Conservation (phyloP, 1,139 yeast species). For the Sugiyamaella novakii region DNA sequence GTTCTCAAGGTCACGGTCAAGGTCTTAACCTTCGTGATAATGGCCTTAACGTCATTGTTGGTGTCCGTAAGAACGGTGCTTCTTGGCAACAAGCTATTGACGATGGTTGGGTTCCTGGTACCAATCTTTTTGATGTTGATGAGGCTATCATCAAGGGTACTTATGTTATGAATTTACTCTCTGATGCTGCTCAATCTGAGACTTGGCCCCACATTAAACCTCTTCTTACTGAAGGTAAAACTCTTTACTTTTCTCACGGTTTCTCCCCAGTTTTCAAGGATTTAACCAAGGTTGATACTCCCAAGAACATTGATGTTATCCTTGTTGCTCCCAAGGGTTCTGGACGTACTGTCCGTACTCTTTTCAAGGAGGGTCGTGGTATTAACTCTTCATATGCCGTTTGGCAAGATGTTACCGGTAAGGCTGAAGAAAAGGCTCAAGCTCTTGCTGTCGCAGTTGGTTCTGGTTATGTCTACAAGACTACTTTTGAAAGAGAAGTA, state of each 20-base stretch:
- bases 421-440: constrained; percentile 98
- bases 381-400: constrained; percentile 98
- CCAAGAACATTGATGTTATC: constrained; percentile 92
- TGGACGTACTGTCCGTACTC: constrained; percentile 98
- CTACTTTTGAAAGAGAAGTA: constrained; percentile 99
- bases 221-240: constrained; percentile 92
- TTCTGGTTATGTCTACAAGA: constrained; percentile 99
- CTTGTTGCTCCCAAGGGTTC: constrained; percentile 99
- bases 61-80: constrained; percentile 98
- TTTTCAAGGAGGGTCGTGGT: constrained; percentile 99
- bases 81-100: constrained; percentile 99
- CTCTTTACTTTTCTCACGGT: constrained; percentile 98
- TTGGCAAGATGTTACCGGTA: constrained; percentile 98
- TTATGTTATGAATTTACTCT: constrained; percentile 93
- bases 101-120: constrained; percentile 99
- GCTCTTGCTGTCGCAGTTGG: constrained; percentile 99
- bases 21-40: constrained; percentile 99
- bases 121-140: constrained; percentile 90
- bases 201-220: constrained; percentile 91
- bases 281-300: constrained; percentile 94
- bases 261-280: constrained; percentile 99
- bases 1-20: constrained; percentile 99
- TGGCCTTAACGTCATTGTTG: constrained; percentile 94
- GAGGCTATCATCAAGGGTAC: constrained; percentile 95
- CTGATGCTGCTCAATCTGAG: constrained; percentile 99